These are phyloP conservation scores for Dactylis glomerata DNA, from an alignment of 176 grass and related monocot genomes.

Conservation along the genomic window DNA sequence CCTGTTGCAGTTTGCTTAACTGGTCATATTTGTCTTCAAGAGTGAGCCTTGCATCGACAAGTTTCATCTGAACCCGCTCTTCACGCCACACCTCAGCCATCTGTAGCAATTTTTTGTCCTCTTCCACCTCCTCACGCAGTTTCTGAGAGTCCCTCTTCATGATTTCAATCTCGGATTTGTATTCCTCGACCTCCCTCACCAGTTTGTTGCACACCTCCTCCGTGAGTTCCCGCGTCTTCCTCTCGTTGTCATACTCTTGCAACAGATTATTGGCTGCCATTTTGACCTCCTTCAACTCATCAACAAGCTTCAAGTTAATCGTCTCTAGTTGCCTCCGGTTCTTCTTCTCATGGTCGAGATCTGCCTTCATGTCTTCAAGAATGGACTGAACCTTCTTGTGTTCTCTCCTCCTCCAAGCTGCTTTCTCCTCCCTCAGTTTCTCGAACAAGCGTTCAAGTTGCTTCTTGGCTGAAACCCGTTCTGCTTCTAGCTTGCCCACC, in stretches of 20 bases:
- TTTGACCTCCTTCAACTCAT: conserved; percentile 75
- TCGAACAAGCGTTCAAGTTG: conserved; percentile 76
- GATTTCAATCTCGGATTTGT: conserved; percentile 69
- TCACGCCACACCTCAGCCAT: conserved; percentile 98
- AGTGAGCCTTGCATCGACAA: conserved; percentile 86
- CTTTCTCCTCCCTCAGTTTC: conserved; percentile 79
- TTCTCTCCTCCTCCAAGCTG: conserved; percentile 79
- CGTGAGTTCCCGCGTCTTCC: conserved; percentile 61
- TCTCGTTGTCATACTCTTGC: conserved; percentile 81
- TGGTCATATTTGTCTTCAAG: conserved; percentile 79
- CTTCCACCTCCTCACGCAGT: conserved; percentile 62
- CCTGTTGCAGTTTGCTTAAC: conserved; percentile 57
- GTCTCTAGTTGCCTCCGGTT: conserved; percentile 61
- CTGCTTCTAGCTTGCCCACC: conserved; percentile 58
- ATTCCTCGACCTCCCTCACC: conserved; percentile 77
- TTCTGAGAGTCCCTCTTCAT: conserved; percentile 61
- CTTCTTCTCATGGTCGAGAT: conserved; percentile 86
- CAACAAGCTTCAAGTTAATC: conserved; percentile 75
- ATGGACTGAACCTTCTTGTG: conserved; percentile 76
- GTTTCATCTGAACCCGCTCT: conserved; percentile 94
- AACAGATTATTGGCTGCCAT: conserved; percentile 62
- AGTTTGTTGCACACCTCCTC: conserved; percentile 91
- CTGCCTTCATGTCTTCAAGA: conserved; percentile 75
- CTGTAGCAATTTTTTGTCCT: conserved; percentile 83
- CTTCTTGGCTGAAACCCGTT: conserved; percentile 76